Evolutionary conservation across 352 stramenopile genomes (phyloP).

Genomic region (Halophytophthora batemanensis): DNA sequence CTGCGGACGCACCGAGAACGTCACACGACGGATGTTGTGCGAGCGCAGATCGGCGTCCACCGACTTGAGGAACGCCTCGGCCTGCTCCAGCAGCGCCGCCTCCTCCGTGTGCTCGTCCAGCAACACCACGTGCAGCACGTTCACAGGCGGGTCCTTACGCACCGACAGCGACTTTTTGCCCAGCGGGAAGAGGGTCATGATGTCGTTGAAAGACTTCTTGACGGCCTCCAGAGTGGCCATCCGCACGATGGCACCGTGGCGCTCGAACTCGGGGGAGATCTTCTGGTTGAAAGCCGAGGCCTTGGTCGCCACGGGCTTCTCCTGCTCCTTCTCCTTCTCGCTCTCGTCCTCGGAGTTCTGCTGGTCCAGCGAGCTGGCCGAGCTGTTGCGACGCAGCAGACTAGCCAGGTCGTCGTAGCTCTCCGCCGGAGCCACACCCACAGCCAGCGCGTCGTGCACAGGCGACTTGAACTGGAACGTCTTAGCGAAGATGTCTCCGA

Average conservation of each 20-base stretch:
- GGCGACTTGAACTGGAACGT: slow-evolving; percentile 87
- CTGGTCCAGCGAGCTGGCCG: slow-evolving; percentile 31
- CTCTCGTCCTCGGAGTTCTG: slow-evolving; percentile 34
- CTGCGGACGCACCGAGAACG: slow-evolving; percentile 79
- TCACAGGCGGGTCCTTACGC: slow-evolving; percentile 63
- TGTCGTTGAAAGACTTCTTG: slow-evolving; percentile 59
- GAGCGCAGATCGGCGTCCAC: slow-evolving; percentile 48
- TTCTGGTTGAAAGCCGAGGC: slow-evolving; percentile 62
- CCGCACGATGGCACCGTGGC: slow-evolving; percentile 86
- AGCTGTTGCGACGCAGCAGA: slow-evolving; percentile 66
- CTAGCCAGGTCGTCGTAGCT: slow-evolving; percentile 82
- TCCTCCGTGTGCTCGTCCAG: slow-evolving; percentile 69
- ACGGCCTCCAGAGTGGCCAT: slow-evolving; percentile 82
- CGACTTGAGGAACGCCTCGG: slow-evolving; percentile 64
- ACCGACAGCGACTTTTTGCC: slow-evolving; percentile 69
- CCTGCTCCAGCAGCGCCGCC: slow-evolving; percentile 44
- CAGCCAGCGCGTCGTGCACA: slow-evolving; percentile 71
- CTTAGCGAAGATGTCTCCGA: slow-evolving; percentile 71
- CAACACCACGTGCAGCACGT: slow-evolving; percentile 84
- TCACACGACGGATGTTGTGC: slow-evolving; percentile 87
- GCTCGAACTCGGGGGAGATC: slow-evolving; percentile 65
- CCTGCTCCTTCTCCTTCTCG: slow-evolving; percentile 27
- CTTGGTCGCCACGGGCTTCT: slow-evolving; percentile 27
- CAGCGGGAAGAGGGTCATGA: slow-evolving; percentile 69
- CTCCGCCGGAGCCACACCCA: slow-evolving; percentile 69